Conservation (phyloP, 768 basidiomycete genomes). For the Erythrobasidium yunnanense region DNA sequence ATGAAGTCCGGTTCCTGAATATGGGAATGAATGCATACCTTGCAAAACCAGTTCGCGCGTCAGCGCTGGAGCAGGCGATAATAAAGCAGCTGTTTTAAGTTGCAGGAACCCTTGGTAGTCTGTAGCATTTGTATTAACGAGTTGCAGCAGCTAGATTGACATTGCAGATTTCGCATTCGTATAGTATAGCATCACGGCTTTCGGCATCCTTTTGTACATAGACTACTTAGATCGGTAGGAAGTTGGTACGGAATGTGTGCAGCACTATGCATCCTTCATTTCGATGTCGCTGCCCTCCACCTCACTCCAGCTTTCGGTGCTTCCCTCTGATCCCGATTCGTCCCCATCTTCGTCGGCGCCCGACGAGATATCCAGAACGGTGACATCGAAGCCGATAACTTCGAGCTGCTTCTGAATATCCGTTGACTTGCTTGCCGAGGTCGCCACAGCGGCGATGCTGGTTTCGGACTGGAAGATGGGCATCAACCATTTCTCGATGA, state of each 20-base stretch:
- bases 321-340: neutral
- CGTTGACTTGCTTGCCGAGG: constrained; percentile 66
- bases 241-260: too few relatives aligned
- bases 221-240: too few relatives aligned
- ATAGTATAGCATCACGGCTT: too few relatives aligned
- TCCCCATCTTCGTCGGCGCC: neutral
- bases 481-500: constrained; percentile 62
- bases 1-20: constrained; percentile 58
- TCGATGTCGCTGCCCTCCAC: constrained; percentile 1
- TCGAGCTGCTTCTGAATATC: constrained; percentile 57
- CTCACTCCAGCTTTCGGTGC: constrained; percentile 11
- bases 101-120: too few relatives aligned
- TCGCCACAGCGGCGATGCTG: constrained; percentile 70
- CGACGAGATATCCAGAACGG: neutral
- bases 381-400: constrained; percentile 57
- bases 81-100: too few relatives aligned
- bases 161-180: too few relatives aligned
- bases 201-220: too few relatives aligned
- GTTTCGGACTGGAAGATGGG: constrained; percentile 69
- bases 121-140: too few relatives aligned
- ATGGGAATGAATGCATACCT: constrained; percentile 51
- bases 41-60: constrained; percentile 29
- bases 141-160: too few relatives aligned
- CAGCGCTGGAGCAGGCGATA: constrained; percentile 1
- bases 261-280: too few relatives aligned